Evolutionary conservation across 768 basidiomycete genomes (phyloP), one percentile per base, ranked within the genome.

Genomic region (Ramaria rubella): DNA sequence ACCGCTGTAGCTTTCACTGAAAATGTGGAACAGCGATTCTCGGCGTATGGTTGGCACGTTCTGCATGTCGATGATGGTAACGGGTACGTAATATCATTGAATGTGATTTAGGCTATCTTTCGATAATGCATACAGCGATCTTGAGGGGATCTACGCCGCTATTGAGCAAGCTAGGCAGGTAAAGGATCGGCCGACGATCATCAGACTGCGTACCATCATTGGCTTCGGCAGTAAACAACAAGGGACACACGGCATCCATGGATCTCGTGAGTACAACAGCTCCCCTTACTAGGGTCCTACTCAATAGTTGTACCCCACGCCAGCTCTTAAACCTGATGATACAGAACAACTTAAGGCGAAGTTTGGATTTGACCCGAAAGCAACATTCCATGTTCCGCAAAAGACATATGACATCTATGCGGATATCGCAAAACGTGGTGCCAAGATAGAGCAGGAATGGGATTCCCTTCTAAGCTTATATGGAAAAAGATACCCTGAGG

Each of bases 191-290:
- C 94, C 94, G 26, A 90, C 92, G 34, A 77, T 97, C 62, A 89
- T 96, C 70, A 79, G 83, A 59, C 74, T 95, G 55, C 82, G 78
- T 65, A 96, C 94, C 52, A 96, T 87, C 44, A 97, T 97, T 60
- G 94, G 94, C 38, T 96, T 80, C 67, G 94, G 94, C 59, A 96
- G 94, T 31, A 90, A 89, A 75, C 80, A 84, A 67, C 87, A 92
- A 70, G 94, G 94, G 60, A 93, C 92, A 8, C 92, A 95, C 66
- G 90, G 90, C 63, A 91, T 96, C 60, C 94, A 97, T 71, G 94
- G 94, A 62, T 70, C 92, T 72, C 92, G 90, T 94, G 67, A 67
- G 91, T 83, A 24, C 30, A n/a, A n/a, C 58, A 38, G 12, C 26
- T 23, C 19, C 45, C n/a, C 52, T 55, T 40, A 36, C 24, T n/a